Conservation (phyloP, 2,329 filamentous ascomycete species). For the Neonectria punicea region DNA sequence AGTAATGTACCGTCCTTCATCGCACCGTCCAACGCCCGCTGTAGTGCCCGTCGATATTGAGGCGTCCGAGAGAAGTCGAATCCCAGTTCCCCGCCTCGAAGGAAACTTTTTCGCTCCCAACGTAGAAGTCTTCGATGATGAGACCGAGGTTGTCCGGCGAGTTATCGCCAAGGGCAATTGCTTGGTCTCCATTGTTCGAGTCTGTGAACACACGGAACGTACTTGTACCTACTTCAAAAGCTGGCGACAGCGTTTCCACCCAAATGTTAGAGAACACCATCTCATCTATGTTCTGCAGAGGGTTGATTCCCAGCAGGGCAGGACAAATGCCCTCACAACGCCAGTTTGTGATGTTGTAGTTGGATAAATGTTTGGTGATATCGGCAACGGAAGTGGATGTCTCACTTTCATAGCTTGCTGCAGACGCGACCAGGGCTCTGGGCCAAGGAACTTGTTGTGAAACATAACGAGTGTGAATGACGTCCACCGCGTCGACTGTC, state of each 20-base stretch:
- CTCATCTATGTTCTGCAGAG: constrained; percentile 31
- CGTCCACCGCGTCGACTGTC: constrained; percentile 40
- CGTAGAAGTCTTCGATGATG: constrained; percentile 29
- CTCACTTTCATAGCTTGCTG: constrained; percentile 24
- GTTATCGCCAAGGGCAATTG: constrained; percentile 23
- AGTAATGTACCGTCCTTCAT: not conserved
- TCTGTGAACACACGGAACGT: constrained; percentile 29
- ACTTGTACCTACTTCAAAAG: constrained; percentile 20
- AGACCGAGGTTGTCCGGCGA: constrained; percentile 24
- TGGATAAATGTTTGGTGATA: constrained; percentile 16
- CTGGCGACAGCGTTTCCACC: constrained; percentile 17
- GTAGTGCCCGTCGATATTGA: constrained; percentile 25
- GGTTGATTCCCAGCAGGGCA: constrained; percentile 30
- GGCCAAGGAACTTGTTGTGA: constrained; percentile 17
- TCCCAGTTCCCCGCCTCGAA: constrained; percentile 28
- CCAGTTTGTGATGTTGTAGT: constrained; percentile 32
- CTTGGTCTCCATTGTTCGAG: constrained; percentile 11
- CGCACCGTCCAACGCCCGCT: constrained; percentile 23
- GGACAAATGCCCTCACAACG: constrained; percentile 34
- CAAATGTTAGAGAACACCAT: constrained; percentile 26
- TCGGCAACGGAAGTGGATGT: constrained; percentile 25
- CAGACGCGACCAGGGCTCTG: constrained; percentile 22
- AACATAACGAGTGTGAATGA: constrained; percentile 39
- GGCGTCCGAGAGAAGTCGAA: constrained; percentile 10
- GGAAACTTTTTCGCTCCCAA: constrained; percentile 27